phyloP scores from a whole-genome alignment of 495 filamentous ascomycete genomes.

The Penicillium dipodomyicola region DNA sequence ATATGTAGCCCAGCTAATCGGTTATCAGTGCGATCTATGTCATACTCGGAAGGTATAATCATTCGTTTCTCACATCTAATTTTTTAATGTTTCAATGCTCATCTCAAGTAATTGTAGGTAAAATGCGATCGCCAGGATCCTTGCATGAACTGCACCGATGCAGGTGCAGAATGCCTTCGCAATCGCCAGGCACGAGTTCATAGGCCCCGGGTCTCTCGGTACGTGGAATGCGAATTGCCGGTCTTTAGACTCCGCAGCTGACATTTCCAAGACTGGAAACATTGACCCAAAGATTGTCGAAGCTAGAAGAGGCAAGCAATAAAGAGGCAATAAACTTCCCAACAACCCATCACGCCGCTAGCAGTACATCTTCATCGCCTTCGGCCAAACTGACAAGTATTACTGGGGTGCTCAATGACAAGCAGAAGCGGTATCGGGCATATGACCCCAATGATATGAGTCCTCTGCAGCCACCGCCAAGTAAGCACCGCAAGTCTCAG shows the following conservation, averaged over 20 bases:
- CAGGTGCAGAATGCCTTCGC: constrained; percentile 24
- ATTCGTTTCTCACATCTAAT: neutral
- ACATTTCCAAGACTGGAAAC: constrained; percentile 20
- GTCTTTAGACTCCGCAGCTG: neutral
- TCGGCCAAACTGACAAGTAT: neutral
- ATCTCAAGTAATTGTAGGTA: constrained; percentile 15
- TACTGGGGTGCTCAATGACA: constrained; percentile 2
- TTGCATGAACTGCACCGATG: constrained; percentile 29
- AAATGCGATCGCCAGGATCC: constrained; percentile 34
- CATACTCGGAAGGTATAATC: constrained; percentile 29
- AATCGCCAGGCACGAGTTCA: constrained; percentile 27
- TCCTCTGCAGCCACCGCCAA: neutral
- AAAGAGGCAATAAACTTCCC: constrained; percentile 7
- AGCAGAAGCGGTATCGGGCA: constrained; percentile 9
- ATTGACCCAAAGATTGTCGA: constrained; percentile 24
- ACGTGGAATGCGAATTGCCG: neutral
- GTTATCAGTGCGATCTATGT: constrained; percentile 29
- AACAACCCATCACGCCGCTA: constrained; percentile 8
- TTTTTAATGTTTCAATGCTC: neutral
- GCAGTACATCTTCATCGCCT: constrained; percentile 13
- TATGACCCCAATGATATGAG: neutral
- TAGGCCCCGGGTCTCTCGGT: constrained; percentile 28
- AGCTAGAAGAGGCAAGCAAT: constrained; percentile 19
- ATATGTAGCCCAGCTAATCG: constrained; percentile 4
- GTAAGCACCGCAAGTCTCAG: constrained; percentile 20